phyloP scores from a whole-genome alignment of 441 rosid genomes.

The Mallotus repandus region DNA sequence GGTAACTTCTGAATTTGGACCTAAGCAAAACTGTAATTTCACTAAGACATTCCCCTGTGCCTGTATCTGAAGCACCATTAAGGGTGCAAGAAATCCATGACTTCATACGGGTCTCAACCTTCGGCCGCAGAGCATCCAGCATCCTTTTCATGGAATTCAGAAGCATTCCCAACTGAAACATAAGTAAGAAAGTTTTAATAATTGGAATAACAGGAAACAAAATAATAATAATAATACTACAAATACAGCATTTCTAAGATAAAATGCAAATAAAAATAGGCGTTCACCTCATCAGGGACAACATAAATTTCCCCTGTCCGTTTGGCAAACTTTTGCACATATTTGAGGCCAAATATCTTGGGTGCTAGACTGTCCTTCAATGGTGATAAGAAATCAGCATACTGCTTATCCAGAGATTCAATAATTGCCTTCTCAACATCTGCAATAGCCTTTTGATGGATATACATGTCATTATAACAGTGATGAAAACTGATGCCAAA shows the following conservation, averaged over 20 bases:
- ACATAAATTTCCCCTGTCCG: slow-evolving; percentile 58
- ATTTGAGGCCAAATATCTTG: slow-evolving; percentile 78
- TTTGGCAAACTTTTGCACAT: slow-evolving; percentile 82
- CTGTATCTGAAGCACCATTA: slow-evolving; percentile 64
- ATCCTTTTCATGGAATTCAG: slow-evolving; percentile 87
- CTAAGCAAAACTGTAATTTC: slow-evolving; percentile 91
- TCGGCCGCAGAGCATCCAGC: slow-evolving; percentile 63
- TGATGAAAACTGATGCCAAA: neutral
- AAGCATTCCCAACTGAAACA: slow-evolving; percentile 72
- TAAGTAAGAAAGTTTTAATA: slow-evolving; percentile 3
- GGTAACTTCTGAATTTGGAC: slow-evolving; percentile 82
- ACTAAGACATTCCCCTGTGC: slow-evolving; percentile 81
- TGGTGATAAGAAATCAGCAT: slow-evolving; percentile 75
- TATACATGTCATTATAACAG: slow-evolving; percentile 7
- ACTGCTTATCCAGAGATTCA: slow-evolving; percentile 81
- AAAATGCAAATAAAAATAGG: slow-evolving; percentile 15
- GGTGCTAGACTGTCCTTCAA: slow-evolving; percentile 60
- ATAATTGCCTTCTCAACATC: slow-evolving; percentile 78
- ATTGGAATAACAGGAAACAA: neutral
- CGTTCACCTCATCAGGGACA: slow-evolving; percentile 83
- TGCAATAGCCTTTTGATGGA: slow-evolving; percentile 61
- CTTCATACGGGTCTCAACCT: slow-evolving; percentile 66
- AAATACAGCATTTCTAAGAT: neutral
- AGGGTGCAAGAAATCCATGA: slow-evolving; percentile 64
- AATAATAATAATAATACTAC: neutral